Evolutionary conservation across 2,329 filamentous ascomycete genomes (phyloP).

Genomic region (Aspergillus aculeatus): DNA sequence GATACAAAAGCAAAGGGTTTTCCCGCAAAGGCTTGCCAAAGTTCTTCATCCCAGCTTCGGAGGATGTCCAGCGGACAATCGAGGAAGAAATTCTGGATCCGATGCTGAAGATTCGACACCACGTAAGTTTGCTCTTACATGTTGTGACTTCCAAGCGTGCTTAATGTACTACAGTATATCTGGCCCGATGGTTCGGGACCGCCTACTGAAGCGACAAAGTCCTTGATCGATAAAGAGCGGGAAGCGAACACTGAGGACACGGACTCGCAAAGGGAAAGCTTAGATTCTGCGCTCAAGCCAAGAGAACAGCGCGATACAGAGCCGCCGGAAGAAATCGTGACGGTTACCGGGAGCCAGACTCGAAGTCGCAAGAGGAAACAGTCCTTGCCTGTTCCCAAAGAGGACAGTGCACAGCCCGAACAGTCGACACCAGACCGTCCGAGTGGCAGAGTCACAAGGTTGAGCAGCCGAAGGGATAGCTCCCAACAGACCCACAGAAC

Average conservation of each 20-base stretch:
- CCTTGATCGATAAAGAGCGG: slow-evolving; percentile 3
- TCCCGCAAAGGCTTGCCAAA: slow-evolving; percentile 29
- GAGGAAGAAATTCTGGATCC: slow-evolving; percentile 32
- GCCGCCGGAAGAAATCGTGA: neutral
- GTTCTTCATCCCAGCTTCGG: slow-evolving; percentile 23
- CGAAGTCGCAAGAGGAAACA: slow-evolving; percentile 13
- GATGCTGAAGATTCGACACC: slow-evolving; percentile 33
- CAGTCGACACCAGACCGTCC: neutral
- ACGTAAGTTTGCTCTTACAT: slow-evolving; percentile 23
- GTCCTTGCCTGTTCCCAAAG: neutral
- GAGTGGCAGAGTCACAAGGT: neutral
- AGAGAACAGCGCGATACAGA: slow-evolving; percentile 3
- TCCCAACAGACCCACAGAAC: neutral
- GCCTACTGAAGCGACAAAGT: slow-evolving; percentile 3
- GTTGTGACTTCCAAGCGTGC: neutral
- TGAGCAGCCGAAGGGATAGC: neutral
- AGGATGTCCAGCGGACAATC: slow-evolving; percentile 22
- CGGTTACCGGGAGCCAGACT: neutral
- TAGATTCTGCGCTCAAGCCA: neutral
- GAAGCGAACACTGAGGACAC: neutral
- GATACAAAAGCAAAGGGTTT: slow-evolving; percentile 33
- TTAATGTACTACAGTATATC: slow-evolving; percentile 18
- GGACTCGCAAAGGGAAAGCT: slow-evolving; percentile 1
- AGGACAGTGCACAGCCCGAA: neutral
- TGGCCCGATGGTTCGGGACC: neutral